A percentile compares a stretch with the other conserved stretches of the same genome.
Evolutionary conservation across 2,329 filamentous ascomycete species (phyloP).

Genomic region (Pseudocercospora cruenta): DNA sequence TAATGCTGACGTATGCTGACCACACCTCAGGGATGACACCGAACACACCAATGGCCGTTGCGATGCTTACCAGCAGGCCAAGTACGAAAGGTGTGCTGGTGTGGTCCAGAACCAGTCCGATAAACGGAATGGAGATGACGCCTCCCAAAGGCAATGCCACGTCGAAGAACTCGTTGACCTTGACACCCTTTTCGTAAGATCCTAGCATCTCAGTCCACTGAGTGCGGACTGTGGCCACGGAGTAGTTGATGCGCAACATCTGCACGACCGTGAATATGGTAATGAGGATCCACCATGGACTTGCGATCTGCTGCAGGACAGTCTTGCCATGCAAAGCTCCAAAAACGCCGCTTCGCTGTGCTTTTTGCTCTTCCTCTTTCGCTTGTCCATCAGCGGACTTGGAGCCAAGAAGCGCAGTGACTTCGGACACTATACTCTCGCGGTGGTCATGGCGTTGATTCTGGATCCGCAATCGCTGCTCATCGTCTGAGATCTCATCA

Average conservation of each 20-base stretch:
- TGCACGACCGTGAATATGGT: conserved; percentile 72
- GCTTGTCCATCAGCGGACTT: conserved; percentile 66
- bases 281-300: conserved; percentile 83
- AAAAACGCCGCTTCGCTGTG: conserved; percentile 77
- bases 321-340: conserved; percentile 77
- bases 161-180: conserved; percentile 84
- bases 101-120: conserved; percentile 77
- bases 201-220: conserved; percentile 79
- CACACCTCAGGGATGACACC: conserved; percentile 72
- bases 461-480: conserved; percentile 60
- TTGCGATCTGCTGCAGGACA: conserved; percentile 72
- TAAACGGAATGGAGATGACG: conserved; percentile 82
- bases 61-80: conserved; percentile 67
- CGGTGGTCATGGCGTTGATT: conserved; percentile 56
- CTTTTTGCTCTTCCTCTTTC: conserved; percentile 68
- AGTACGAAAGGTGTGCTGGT: conserved; percentile 74
- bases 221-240: conserved; percentile 80
- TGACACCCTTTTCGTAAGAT: conserved; percentile 62
- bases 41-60: conserved; percentile 75
- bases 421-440: conserved; percentile 68
- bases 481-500: conserved; percentile 56
- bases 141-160: conserved; percentile 82
- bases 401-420: conserved; percentile 73
- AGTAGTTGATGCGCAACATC: conserved; percentile 77
- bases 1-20: conserved; percentile 75